Base-by-base conservation (phyloP, 1,284 basidiomycete species). In the Mixia osmundae region DNA sequence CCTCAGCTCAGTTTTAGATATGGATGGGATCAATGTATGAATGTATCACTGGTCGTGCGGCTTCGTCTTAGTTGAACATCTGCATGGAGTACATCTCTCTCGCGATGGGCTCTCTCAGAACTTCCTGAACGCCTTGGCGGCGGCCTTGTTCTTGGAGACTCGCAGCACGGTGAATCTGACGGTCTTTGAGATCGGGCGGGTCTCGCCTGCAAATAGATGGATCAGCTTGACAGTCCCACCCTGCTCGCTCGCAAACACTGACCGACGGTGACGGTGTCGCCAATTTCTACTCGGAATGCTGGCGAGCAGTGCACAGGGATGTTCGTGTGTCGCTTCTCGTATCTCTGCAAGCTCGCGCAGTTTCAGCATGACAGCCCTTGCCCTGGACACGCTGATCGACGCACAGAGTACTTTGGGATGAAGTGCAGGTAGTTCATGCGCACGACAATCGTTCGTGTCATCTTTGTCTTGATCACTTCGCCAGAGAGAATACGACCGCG, bases 401-500 rank as follows among this genome's bases (percentile, higher is more conserved):
- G 46, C 56, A 80, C 78, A 50, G 54, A 82, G 72, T 97, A 99
- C 69, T 99, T 97, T 52, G 87, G 82, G 57, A 97, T 72, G 64
- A 80, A 97, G 67, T 95, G 91, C 29, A 61, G 55, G 54, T 95
- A 99, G 60, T 99, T 91, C 56, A 91, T 70, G 49, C 91, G 87
- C 65, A 97, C 85, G 64, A 97, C 72, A 59, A 95, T 70, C 44
- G 91, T 97, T 56, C 91, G 82, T 60, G 76, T 91, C 91, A 99
- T 97, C 71, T 99, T 99, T 35, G 87, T 94, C 48, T 89, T 95
- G 42, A 97, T 67, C 49, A 97, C 87, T 59, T 77, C 78, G 60
- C 91, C 91, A 42, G 83, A 89, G 50, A 99, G 65, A 64, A 99
- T 95, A 57, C 91, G 89, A 45, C 91, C 91, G 61, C 91, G 89